Conservation (phyloP, 371 early-diverging fungal species). For the Mortierella sp. region DNA sequence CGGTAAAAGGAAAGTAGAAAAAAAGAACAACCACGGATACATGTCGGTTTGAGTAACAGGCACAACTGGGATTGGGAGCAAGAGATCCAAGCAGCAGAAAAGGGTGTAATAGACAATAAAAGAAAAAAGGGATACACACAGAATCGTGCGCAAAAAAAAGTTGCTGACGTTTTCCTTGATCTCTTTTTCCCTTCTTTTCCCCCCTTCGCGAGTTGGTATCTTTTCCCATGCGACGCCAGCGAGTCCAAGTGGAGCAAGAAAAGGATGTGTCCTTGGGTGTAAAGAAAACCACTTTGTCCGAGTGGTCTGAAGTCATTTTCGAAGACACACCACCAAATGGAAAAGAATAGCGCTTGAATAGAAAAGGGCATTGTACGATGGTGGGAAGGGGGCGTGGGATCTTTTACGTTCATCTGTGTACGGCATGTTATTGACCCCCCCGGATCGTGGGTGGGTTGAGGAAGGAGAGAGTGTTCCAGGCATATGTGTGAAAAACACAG, state of each 20-base stretch:
- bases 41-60: not conserved
- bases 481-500: too few relatives aligned
- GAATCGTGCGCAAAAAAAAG: not conserved
- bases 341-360: not conserved
- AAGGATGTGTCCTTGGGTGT: too few relatives aligned
- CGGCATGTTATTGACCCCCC: not conserved
- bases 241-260: not conserved
- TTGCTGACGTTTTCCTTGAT: not conserved
- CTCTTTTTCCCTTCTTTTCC: not conserved
- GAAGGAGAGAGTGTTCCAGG: not conserved
- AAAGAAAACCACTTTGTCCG: not conserved
- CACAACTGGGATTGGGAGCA: not conserved
- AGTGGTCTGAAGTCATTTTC: not conserved
- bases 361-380: not conserved
- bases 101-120: not conserved
- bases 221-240: not conserved
- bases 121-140: not conserved
- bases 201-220: not conserved
- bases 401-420: not conserved
- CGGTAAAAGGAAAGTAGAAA: not conserved
- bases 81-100: not conserved
- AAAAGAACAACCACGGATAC: not conserved
- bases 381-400: not conserved
- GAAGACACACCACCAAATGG: not conserved
- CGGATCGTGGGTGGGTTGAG: not conserved